Evolutionary conservation across 2,329 filamentous ascomycete species (phyloP), one percentile per base, ranked within the genome.

Genomic region (Neonectria hederae): DNA sequence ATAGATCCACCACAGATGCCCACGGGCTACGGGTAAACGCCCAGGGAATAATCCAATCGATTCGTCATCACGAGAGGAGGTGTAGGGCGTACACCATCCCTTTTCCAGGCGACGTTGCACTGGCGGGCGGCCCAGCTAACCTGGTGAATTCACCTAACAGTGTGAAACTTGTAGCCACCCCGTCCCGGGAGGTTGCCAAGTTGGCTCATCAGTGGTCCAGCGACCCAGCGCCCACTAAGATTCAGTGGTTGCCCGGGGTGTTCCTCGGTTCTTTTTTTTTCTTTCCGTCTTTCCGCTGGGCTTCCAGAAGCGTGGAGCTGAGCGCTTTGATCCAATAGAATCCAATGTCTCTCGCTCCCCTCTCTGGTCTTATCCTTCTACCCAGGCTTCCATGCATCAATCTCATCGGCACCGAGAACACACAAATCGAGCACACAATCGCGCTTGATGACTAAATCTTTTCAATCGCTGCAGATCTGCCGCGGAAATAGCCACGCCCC

Each of bases 301-400:
- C 51, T 59, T 59, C 55, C 51, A 63, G 61, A 63, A 63, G 55
- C 55, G 55, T 49, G 51, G 43, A 43, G 43, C 55, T 17, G 56
- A 21, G 48, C n/a, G 35, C 30, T 32, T 32, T 32, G 30, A 13
- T 32, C 30, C 30, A 32, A 32, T 32, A 9, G 24, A 26, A 26
- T 26, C 24, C 24, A 32, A 32, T 13, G 30, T n/a, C n/a, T 9
- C 30, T 21, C 21, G 48, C 51, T 54, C n/a, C 57, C 48, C 48
- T 40, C 32, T 19, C 60, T 35, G 53, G 24, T 26, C 10, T n/a
- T 38, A 38, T 38, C 13, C 51, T 63, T 63, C 61, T 28, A 63
- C 55, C 26, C 30, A 24, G 21, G 61, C 61, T 63, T 63, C 61
- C 51, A 63, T 63, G 61, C 55, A 59, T 26, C 54, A 28, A 28